Evolutionary conservation across 805 yeast species (phyloP), one percentile per base, ranked within the genome.

Genomic region (Candida railenensis): DNA sequence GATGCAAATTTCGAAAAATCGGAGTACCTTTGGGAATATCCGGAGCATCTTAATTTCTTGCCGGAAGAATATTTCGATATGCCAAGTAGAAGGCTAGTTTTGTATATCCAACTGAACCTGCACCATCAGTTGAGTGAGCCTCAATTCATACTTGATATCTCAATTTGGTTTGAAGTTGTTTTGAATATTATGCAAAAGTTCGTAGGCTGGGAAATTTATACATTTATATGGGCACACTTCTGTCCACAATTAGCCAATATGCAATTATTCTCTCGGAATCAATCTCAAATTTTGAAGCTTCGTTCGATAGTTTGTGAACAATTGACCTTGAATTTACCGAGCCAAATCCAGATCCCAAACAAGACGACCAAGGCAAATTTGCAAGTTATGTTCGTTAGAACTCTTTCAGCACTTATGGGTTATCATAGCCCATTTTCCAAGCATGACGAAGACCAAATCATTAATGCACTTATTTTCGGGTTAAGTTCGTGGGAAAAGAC

Each of bases 401-500:
- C 81, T 4, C 63, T 87, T 46, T 81, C 90, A 0, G 74, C 86
- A 0, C 64, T 86, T 37, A 61, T 83, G 7, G 86, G 87, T 1
- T 85, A 83, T 52, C 83, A 80, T 48, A 69, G 67, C 16, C 61
- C 69, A 21, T 78, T 83, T 50, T 59, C 79, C 5, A 81, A 78
- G 49, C 65, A 62, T 16, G 88, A 83, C 42, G 82, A 83, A 49
- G 91, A 86, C 57, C 79, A 74, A 47, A 69, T 88, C 20, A 74
- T 87, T 15, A 76, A 75, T 46, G 73, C 89, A 0, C 69, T 85
- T 22, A 68, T 84, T 11, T 65, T 74, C 40, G 87, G 88, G 0
- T 63, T 87, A 44, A 77, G 82, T 1, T 82, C 89, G 0, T 85
- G 91, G 88, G 89, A 89, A 49, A 80, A 80, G 49, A 82, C 95